A percentile compares a stretch with the other conserved stretches of the same genome.
Conservation (phyloP, 2,329 filamentous ascomycete species). For the Fusarium acutatum region DNA sequence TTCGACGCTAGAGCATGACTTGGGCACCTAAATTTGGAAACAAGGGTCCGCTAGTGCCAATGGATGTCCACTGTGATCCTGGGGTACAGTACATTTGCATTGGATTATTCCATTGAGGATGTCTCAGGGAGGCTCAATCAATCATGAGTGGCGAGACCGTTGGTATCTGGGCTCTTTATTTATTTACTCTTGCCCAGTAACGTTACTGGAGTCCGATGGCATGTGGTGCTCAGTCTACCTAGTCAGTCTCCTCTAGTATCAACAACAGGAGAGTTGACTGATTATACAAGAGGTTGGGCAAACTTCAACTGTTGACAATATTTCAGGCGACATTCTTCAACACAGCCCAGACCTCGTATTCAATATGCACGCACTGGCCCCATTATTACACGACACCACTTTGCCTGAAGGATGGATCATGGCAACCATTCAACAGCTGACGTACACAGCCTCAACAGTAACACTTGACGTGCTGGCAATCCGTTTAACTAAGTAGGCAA, state of each 20-base stretch:
- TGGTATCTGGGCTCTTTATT: not conserved
- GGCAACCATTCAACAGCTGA: conserved; percentile 5
- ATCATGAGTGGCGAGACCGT: not conserved
- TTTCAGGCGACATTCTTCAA: not conserved
- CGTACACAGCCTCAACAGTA: not conserved
- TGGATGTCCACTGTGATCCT: conserved; percentile 1
- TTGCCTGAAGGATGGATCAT: not conserved
- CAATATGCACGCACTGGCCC: not conserved
- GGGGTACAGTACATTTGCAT: not conserved
- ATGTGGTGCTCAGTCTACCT: not conserved
- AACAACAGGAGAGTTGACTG: not conserved
- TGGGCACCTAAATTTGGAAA: conserved; percentile 25
- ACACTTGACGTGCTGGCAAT: not conserved
- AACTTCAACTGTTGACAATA: not conserved
- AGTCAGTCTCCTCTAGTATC: not conserved
- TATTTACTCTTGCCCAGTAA: not conserved
- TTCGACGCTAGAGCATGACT: conserved; percentile 10
- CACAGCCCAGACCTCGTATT: conserved; percentile 17
- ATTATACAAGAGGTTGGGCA: not conserved
- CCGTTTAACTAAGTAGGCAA: not conserved
- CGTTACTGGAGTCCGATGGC: not conserved
- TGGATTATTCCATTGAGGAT: not conserved
- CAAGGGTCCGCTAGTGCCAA: conserved; percentile 11
- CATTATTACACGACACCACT: not conserved
- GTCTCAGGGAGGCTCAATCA: not conserved